A percentile compares a stretch with the other conserved stretches of the same genome.
Evolutionary conservation across 257 asterid species (phyloP).

Genomic region (Plantago elongata): DNA sequence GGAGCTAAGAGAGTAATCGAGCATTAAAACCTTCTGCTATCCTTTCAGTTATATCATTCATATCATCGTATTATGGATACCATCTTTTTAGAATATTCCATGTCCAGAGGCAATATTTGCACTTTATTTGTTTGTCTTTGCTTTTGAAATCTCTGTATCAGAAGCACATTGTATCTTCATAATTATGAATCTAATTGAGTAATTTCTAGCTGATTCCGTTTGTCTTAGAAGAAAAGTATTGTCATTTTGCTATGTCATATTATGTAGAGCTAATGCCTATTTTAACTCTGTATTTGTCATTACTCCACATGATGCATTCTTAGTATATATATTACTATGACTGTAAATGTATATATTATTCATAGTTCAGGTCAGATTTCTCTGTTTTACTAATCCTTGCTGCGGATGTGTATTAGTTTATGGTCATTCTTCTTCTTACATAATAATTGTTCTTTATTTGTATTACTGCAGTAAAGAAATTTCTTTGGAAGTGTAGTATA

Average conservation of each 20-base stretch:
- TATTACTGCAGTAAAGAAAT: too few relatives aligned
- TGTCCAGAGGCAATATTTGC: background rate
- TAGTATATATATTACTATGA: background rate
- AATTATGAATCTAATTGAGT: background rate
- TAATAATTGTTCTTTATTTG: too few relatives aligned
- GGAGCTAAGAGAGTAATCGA: slow-evolving; percentile 78
- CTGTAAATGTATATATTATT: too few relatives aligned
- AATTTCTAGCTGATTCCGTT: background rate
- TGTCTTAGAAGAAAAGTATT: background rate
- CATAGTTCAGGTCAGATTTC: too few relatives aligned
- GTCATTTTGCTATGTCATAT: background rate
- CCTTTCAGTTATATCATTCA: background rate
- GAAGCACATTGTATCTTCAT: background rate
- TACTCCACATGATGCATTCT: slow-evolving; percentile 1
- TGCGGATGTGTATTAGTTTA: too few relatives aligned
- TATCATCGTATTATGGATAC: background rate
- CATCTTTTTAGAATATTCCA: background rate
- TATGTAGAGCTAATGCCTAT: background rate
- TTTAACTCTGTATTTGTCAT: background rate
- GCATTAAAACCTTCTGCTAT: slow-evolving; percentile 13
- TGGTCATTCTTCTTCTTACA: too few relatives aligned
- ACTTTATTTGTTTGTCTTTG: background rate
- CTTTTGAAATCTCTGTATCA: background rate
- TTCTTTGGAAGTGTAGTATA: background rate
- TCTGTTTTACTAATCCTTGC: too few relatives aligned